Base-by-base conservation (phyloP, 768 basidiomycete genomes). In the Leccinum barrowsii region DNA sequence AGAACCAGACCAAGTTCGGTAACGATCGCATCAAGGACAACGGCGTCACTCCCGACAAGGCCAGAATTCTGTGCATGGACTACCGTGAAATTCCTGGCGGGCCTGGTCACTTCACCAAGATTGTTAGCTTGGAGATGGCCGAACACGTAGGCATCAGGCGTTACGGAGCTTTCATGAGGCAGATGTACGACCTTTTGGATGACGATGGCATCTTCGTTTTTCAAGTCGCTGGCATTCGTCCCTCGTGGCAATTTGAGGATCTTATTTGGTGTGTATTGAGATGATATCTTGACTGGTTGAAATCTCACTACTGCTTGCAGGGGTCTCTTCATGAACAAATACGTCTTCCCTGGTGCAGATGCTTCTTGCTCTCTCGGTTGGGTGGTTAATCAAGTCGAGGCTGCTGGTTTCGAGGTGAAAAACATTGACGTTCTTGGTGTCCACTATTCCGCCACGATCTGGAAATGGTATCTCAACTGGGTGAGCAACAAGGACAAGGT, bases 271-370 rank as follows among this genome's bases (percentile, higher is more conserved):
- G 66, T 40, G 76, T 72, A 11, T 54, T 53, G 52, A 5, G 30
- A 17, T 32, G 2, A 13, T 3, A 19, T 4, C 5, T 28, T 6
- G 2, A 26, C 1, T 19, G 26, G 3, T 5, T 4, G 12, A 1
- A 30, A 13, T 52, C 57, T 60, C n/a, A 65, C 57, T 0, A 17
- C 1, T 4, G n/a, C 28, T 0, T 19, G 5, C 42, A 90, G 89
- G 91, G 94, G 94, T 63, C 81, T 95, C 22, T 96, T 95, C 80
- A 95, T 95, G 93, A 95, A 92, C 84, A 94, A 94, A 69, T 98
- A 99, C 64, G 77, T 99, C 70, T 99, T 99, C 87, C 96, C 97
- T 48, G 96, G 96, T 70, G 97, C 96, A 3, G 97, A 99, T 67
- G 97, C 97, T 0, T 92, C 89, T 2, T 93, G 93, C 73, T 92